Conservation (phyloP, 306 rosid genomes). For the Cicer yamashitae region DNA sequence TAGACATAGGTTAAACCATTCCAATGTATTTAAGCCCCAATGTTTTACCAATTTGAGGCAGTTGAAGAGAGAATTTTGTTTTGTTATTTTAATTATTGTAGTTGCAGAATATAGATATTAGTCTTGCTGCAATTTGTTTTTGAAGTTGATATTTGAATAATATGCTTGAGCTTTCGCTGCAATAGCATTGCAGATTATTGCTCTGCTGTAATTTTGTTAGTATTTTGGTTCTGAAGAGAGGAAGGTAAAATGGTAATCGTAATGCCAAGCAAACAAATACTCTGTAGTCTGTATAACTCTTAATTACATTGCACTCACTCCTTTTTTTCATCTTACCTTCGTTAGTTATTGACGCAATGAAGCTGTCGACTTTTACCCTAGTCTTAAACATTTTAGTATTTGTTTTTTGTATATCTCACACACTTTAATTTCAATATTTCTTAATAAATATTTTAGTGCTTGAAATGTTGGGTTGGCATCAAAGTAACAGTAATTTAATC, state of each 20-base stretch:
- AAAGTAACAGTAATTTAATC: not conserved
- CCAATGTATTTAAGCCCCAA: constrained; percentile 27
- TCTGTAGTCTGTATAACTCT: constrained; percentile 16
- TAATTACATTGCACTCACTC: constrained; percentile 23
- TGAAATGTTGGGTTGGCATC: constrained; percentile 7
- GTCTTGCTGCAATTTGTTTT: constrained; percentile 32
- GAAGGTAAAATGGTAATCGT: constrained; percentile 5
- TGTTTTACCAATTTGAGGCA: constrained; percentile 33
- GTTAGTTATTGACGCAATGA: not conserved
- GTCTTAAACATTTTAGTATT: constrained; percentile 9
- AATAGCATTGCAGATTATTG: constrained; percentile 18
- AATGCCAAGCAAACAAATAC: not conserved
- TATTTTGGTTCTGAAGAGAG: not conserved
- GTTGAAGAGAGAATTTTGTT: constrained; percentile 34
- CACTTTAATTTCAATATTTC: no score
- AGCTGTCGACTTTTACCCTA: not conserved
- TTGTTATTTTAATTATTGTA: not conserved
- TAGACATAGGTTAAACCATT: constrained; percentile 41
- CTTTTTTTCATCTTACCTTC: constrained; percentile 2
- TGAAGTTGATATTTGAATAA: constrained; percentile 19
- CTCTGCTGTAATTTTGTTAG: constrained; percentile 25
- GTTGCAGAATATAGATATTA: constrained; percentile 37
- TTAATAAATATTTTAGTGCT: not conserved
- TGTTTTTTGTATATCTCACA: not conserved
- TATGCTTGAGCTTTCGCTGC: constrained; percentile 2